Evolutionary conservation across 495 filamentous ascomycete species (phyloP), one percentile per base, ranked within the genome.

Genomic region (Hypoxylon rickii): DNA sequence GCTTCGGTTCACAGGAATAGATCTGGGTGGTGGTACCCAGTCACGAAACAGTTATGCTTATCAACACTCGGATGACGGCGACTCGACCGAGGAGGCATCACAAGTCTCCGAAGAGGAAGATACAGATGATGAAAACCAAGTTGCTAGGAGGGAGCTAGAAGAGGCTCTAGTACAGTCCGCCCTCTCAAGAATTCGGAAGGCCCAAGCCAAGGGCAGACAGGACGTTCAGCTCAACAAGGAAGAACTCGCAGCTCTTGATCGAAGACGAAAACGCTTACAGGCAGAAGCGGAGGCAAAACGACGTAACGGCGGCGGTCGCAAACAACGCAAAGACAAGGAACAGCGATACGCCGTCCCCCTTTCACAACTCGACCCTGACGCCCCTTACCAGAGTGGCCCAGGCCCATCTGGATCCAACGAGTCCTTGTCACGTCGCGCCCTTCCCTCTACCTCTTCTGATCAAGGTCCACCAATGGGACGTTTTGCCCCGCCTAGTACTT

Each of bases 171-270:
- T 90, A 55, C 83, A 90, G 47, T 81, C 81, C 45, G 90, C 89
- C 31, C 67, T 92, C 70, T 83, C 83, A 58, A 84, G 89, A 41
- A 93, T 96, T 72, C 82, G 81, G 51, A 83, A 83, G 39, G 89
- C 90, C 20, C 83, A 88, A 53, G 76, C 79, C 54, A 81, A 83
- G 61, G 90, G 90, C 33, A 86, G 84, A 70, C 77, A 73, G 31
- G 89, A 92, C 40, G 89, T 95, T 20, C 86, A 84, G 58, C 74
- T 96, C 45, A 87, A 81, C 47, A 80, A 86, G 58, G 79, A 83
- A 21, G 90, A 94, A 66, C 70, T 91, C 55, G 86, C 87, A 32
- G 90, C 90, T 26, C 72, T 92, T 41, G 86, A 92, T 66, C 72
- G 75, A 49, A 68, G 76, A 38, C 82, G 87, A 40, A 82, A 83